Evolutionary conservation across 345 rosid species (phyloP).

Genomic region (Angophora floribunda): DNA sequence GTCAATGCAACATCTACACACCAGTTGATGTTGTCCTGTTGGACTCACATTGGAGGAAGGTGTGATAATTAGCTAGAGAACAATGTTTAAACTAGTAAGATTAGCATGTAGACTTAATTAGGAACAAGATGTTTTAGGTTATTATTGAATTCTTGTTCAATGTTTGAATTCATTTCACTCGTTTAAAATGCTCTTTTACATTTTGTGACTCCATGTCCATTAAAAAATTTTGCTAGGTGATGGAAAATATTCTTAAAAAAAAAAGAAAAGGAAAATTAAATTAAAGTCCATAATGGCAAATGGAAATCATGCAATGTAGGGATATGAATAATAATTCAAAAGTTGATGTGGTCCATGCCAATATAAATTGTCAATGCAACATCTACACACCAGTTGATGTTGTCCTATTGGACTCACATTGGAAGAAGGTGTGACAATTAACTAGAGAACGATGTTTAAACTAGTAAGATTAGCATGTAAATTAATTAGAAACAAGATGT

Average conservation of each 20-base stretch:
- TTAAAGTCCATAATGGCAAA: not conserved
- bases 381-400: not conserved
- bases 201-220: not conserved
- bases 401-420: not conserved
- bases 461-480: not conserved
- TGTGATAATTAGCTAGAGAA: not conserved
- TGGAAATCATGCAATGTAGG: not conserved
- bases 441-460: not conserved
- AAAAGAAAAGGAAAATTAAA: no score
- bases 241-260: no score
- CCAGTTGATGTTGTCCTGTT: no score
- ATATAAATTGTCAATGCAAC: rapidly evolving
- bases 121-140: not conserved
- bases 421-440: not conserved
- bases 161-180: not conserved
- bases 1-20: no score
- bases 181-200: not conserved
- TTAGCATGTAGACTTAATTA: not conserved
- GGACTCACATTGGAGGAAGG: not conserved
- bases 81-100: not conserved
- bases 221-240: no score
- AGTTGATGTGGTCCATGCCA: not conserved
- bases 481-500: not conserved
- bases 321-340: not conserved
- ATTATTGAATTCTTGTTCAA: not conserved